Evolutionary conservation across 2,329 filamentous ascomycete genomes (phyloP).

Genomic region (Lachnellula cervina): DNA sequence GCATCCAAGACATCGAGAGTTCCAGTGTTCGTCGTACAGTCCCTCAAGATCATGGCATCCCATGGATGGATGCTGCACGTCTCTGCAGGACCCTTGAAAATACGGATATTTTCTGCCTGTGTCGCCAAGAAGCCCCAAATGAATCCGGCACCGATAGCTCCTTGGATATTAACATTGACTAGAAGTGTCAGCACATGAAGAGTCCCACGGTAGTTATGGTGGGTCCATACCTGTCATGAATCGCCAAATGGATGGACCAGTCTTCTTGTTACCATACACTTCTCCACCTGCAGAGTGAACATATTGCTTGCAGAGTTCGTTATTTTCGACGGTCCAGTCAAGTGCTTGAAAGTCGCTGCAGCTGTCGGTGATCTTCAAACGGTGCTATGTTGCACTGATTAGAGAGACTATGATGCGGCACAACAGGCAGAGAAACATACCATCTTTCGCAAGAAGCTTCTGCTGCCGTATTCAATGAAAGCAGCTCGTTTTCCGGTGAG

Average conservation of each 20-base stretch:
- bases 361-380: background rate
- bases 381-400: background rate
- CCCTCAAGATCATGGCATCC: background rate
- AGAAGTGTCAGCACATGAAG: background rate
- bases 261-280: background rate
- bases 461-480: background rate
- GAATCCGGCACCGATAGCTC: background rate
- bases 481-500: background rate
- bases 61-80: background rate
- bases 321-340: background rate
- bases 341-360: background rate
- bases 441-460: background rate
- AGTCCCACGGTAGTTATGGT: too few relatives aligned
- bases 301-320: background rate
- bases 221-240: background rate
- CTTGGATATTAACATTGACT: background rate
- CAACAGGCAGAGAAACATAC: background rate
- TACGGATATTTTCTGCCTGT: background rate
- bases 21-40: background rate
- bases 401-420: background rate
- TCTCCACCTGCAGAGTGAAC: background rate
- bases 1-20: background rate
- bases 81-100: background rate
- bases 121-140: background rate
- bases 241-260: background rate